These are phyloP conservation scores for Xylaria sp. DNA, from an alignment of 2,329 filamentous ascomycete species.

Conservation along the genomic window DNA sequence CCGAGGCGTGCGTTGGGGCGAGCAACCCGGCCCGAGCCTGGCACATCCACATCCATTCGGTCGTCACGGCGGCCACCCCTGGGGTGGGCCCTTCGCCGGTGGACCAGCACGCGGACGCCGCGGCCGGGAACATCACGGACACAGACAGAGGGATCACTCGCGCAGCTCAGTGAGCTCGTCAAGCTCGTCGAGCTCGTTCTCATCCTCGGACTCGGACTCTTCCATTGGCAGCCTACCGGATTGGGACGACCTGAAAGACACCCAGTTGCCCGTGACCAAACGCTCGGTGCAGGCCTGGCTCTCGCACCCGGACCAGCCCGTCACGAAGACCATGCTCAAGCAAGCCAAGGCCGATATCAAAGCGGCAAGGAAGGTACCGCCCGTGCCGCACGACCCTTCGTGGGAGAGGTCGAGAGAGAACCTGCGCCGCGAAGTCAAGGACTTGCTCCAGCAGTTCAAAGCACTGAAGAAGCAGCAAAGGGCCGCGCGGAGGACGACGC, in stretches of 20 bases:
- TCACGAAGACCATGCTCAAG: slow-evolving; percentile 59
- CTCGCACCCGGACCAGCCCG: slow-evolving; percentile 59
- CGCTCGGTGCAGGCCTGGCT: slow-evolving; percentile 62
- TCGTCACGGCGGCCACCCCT: slow-evolving; percentile 14
- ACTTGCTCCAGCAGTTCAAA: slow-evolving; percentile 59
- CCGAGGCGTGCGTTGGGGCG: slow-evolving; percentile 27
- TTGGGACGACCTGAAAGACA: slow-evolving; percentile 61
- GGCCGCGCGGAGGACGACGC: slow-evolving; percentile 49
- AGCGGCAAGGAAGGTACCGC: slow-evolving; percentile 47
- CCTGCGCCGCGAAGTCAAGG: slow-evolving; percentile 49
- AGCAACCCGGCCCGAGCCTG: slow-evolving; percentile 5
- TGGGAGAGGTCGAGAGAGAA: slow-evolving; percentile 24
- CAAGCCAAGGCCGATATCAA: slow-evolving; percentile 58
- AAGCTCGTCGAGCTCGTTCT: slow-evolving; percentile 46
- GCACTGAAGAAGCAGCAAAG: slow-evolving; percentile 55
- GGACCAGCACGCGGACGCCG: slow-evolving; percentile 25
- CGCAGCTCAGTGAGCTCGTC: slow-evolving; percentile 42
- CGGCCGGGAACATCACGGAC: slow-evolving; percentile 17
- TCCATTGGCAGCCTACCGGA: slow-evolving; percentile 66
- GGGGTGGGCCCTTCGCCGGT: slow-evolving; percentile 21
- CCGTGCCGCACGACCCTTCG: slow-evolving; percentile 27
- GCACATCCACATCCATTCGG: slow-evolving; percentile 17
- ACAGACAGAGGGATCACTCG: slow-evolving; percentile 19
- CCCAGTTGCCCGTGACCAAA: slow-evolving; percentile 61
- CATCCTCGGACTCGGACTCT: slow-evolving; percentile 51